Evolutionary conservation across 805 yeast species (phyloP).

Genomic region (Priceomyces medius): DNA sequence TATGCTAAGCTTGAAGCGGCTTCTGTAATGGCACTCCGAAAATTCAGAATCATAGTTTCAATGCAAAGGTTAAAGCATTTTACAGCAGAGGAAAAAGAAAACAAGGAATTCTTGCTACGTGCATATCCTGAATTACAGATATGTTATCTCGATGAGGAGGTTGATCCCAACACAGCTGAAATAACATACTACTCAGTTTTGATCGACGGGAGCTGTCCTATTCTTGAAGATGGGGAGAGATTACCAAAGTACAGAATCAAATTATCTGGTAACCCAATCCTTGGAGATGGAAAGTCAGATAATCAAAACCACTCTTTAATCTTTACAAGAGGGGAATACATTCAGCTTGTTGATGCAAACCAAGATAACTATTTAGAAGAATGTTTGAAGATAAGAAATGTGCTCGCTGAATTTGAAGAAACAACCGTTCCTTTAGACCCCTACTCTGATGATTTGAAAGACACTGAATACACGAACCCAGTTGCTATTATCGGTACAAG

Average conservation of each 20-base stretch:
- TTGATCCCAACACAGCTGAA: neutral
- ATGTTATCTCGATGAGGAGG: constrained; percentile 52
- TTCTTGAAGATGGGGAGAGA: constrained; percentile 41
- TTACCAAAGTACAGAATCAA: constrained; percentile 61
- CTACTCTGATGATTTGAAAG: constrained; percentile 47
- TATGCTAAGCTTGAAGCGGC: constrained; percentile 4
- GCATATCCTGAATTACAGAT: constrained; percentile 69
- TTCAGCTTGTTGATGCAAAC: constrained; percentile 93
- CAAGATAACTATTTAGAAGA: constrained; percentile 96
- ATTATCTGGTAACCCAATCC: constrained; percentile 88
- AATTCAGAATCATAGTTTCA: constrained; percentile 77
- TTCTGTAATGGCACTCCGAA: constrained; percentile 46
- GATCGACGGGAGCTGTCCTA: constrained; percentile 47
- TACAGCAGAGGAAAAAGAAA: constrained; percentile 60
- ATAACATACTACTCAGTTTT: constrained; percentile 63
- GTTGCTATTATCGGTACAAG: constrained; percentile 95
- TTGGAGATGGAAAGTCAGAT: constrained; percentile 98
- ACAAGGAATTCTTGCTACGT: constrained; percentile 62
- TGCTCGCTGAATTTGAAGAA: constrained; percentile 90
- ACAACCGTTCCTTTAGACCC: constrained; percentile 51
- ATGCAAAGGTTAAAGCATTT: constrained; percentile 83
- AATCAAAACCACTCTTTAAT: constrained; percentile 88
- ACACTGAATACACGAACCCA: constrained; percentile 17
- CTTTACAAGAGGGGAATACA: constrained; percentile 89
- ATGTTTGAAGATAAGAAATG: constrained; percentile 84